Evolutionary conservation across 306 rosid species (phyloP).

Genomic region (Cucurbita pepo): DNA sequence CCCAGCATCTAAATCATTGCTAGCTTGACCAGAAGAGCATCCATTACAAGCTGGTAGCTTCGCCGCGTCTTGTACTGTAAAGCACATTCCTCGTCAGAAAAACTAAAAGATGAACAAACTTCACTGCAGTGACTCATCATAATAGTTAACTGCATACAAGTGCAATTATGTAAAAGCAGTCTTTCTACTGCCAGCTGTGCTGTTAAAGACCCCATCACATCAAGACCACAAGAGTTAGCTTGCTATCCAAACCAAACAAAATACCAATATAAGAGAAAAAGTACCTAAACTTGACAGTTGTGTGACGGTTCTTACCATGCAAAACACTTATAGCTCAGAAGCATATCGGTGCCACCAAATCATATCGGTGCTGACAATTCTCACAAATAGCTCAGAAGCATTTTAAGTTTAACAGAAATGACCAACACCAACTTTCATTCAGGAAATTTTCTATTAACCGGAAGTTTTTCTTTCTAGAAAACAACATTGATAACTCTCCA

Average conservation of each 20-base stretch:
- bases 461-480: not conserved
- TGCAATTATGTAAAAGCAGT: not conserved
- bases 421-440: not conserved
- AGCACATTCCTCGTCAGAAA: conserved; percentile 6
- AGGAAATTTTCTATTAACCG: not conserved
- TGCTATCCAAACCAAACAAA: not conserved
- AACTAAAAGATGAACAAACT: not conserved
- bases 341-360: not conserved
- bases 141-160: not conserved
- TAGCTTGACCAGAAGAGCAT: conserved; percentile 15
- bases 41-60: conserved; percentile 11
- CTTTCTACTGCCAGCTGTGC: not conserved
- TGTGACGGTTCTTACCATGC: not conserved
- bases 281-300: not conserved
- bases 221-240: not conserved
- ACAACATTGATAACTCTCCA: not conserved
- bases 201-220: not conserved
- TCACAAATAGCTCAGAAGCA: not conserved
- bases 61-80: conserved; percentile 19
- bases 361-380: not conserved
- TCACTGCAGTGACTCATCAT: not conserved
- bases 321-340: too few species aligned
- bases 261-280: not conserved
- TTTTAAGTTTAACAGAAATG: not conserved
- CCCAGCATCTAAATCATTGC: not conserved